Evolutionary conservation across 2,329 filamentous ascomycete species (phyloP).

Genomic region (Aspergillus sp.): DNA sequence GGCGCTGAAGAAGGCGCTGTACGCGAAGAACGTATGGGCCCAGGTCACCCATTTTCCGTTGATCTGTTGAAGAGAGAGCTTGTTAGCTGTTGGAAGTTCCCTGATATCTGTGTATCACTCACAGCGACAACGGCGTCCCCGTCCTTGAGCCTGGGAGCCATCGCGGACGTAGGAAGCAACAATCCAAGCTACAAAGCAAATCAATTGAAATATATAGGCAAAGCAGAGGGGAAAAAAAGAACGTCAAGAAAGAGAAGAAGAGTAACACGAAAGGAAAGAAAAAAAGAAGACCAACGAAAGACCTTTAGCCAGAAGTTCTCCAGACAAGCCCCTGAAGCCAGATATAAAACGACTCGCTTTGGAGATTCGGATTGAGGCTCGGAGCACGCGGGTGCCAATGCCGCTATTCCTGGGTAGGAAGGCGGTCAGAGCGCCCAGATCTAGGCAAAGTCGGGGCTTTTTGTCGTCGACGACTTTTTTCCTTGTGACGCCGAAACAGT

Average conservation of each 20-base stretch:
- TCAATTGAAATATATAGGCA: conserved; percentile 6
- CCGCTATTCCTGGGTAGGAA: conserved; percentile 13
- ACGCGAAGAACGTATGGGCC: conserved; percentile 75
- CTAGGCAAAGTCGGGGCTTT: conserved; percentile 17
- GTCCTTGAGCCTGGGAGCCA: conserved; percentile 56
- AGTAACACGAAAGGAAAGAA: conserved; percentile 8
- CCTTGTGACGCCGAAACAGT: not conserved
- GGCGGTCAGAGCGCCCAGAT: conserved; percentile 8
- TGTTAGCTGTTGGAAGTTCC: too few species aligned
- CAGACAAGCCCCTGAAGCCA: conserved; percentile 19
- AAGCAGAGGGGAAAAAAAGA: conserved; percentile 11
- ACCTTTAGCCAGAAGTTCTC: not conserved
- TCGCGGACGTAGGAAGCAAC: conserved; percentile 28
- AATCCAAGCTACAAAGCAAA: conserved; percentile 2
- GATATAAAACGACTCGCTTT: not conserved
- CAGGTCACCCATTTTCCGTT: conserved; percentile 88
- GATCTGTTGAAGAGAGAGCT: conserved; percentile 40
- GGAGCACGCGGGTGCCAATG: conserved; percentile 10
- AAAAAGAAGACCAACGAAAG: conserved; percentile 3
- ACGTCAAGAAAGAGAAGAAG: conserved; percentile 13
- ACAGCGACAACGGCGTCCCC: conserved; percentile 56
- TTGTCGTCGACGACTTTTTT: conserved; percentile 29
- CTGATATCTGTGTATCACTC: conserved; percentile 18
- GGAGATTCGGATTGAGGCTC: conserved; percentile 14
- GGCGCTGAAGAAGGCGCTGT: conserved; percentile 75